A percentile compares a stretch with the other conserved stretches of the same genome.
Evolutionary conservation across 495 filamentous ascomycete genomes (phyloP).

Genomic region (Penicillium angulare): DNA sequence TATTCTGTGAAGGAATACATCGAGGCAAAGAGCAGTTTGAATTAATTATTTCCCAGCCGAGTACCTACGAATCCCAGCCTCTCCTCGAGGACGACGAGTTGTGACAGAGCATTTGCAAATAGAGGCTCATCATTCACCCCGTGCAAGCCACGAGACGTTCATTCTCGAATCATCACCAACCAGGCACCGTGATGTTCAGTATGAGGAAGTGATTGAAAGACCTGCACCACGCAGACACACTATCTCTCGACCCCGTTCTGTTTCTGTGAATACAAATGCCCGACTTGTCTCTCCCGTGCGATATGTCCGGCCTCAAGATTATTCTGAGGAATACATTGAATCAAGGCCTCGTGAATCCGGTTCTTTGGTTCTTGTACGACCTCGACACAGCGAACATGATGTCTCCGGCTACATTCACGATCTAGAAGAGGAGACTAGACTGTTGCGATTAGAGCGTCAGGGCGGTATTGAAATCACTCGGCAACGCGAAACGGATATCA

Average conservation of each 20-base stretch:
- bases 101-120: constrained; percentile 31
- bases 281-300: constrained; percentile 34
- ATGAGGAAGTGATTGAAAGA: constrained; percentile 25
- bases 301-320: constrained; percentile 27
- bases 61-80: constrained; percentile 24
- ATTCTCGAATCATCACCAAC: constrained; percentile 33
- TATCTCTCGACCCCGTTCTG: constrained; percentile 36
- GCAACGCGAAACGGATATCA: constrained; percentile 44
- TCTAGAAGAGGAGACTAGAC: constrained; percentile 52
- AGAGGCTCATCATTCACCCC: constrained; percentile 24
- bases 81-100: constrained; percentile 29
- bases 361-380: constrained; percentile 55
- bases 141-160: constrained; percentile 26
- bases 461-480: constrained; percentile 42
- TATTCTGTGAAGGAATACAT: too few relatives aligned
- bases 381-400: constrained; percentile 50
- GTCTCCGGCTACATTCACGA: constrained; percentile 57
- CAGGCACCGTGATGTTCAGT: constrained; percentile 23
- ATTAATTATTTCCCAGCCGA: constrained; percentile 22
- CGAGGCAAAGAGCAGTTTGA: neutral
- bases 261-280: constrained; percentile 36
- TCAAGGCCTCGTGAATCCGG: constrained; percentile 50
- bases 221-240: constrained; percentile 14
- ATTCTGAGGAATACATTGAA: constrained; percentile 37
- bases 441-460: constrained; percentile 43